phyloP scores from a whole-genome alignment of 805 yeast species.

The Suhomyces tanzawaensis region DNA sequence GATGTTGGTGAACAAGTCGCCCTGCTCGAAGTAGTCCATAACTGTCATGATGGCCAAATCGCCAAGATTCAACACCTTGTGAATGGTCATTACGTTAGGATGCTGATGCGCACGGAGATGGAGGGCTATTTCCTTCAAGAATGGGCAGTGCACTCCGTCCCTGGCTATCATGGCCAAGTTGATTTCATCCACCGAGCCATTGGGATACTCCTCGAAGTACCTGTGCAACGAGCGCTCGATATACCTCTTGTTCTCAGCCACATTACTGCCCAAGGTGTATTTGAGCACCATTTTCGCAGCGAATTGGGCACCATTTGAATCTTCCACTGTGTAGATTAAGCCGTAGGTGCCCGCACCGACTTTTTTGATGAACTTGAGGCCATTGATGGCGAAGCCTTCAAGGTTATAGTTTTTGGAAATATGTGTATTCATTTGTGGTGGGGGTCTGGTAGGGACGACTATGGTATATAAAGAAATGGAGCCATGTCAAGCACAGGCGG shows the following conservation, averaged over 20 bases:
- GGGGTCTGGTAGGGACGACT: not conserved
- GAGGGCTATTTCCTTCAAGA: conserved; percentile 64
- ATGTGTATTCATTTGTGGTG: not conserved
- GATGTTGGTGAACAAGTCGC: conserved; percentile 83
- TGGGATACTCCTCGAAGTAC: conserved; percentile 17
- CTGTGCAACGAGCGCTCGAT: conserved; percentile 26
- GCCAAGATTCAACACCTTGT: conserved; percentile 64
- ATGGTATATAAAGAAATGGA: not conserved
- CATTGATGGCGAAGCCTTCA: conserved; percentile 25
- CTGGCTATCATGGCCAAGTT: conserved; percentile 24
- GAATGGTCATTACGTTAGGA: conserved; percentile 74
- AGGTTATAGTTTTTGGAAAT: not conserved
- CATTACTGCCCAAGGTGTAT: conserved; percentile 27
- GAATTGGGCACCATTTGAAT: conserved; percentile 46
- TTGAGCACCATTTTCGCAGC: conserved; percentile 75
- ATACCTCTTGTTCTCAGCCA: conserved; percentile 26
- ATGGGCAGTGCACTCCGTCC: conserved; percentile 27
- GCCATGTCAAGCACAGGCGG: too few relatives aligned
- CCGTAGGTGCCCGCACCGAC: conserved; percentile 89
- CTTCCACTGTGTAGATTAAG: conserved; percentile 67
- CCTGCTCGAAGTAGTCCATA: conserved; percentile 83
- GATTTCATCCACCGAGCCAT: conserved; percentile 15
- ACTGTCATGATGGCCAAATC: conserved; percentile 59
- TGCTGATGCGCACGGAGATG: conserved; percentile 77
- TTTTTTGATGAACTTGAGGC: conserved; percentile 43